These are phyloP conservation scores for Coffea humblotiana DNA, from an alignment of 305 asterid genomes.

Conservation along the genomic window DNA sequence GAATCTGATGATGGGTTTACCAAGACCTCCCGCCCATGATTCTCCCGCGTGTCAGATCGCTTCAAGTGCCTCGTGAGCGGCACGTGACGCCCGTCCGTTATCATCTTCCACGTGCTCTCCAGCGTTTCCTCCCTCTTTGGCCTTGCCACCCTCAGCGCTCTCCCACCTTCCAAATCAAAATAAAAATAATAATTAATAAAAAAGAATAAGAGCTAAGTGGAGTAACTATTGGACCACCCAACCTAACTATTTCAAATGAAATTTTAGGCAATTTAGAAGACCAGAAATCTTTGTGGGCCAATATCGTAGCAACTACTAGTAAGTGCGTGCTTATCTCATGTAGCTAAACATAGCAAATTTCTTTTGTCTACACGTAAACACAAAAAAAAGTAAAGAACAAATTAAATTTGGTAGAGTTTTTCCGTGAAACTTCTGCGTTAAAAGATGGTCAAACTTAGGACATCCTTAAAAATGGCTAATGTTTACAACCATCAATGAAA, in stretches of 20 bases:
- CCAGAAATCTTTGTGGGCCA: not conserved
- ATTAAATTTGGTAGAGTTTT: too few species aligned
- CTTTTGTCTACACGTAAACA: too few species aligned
- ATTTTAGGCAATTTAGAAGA: not conserved
- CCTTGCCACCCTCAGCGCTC: constrained; percentile 1
- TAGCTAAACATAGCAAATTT: too few species aligned
- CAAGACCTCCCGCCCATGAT: not conserved
- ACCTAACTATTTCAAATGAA: too few species aligned
- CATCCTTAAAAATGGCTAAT: too few species aligned
- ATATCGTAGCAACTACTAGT: too few species aligned
- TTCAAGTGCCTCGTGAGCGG: constrained; percentile 15
- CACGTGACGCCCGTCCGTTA: constrained; percentile 19
- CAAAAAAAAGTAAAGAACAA: too few species aligned
- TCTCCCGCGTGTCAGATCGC: constrained; percentile 16
- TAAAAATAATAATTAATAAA: too few species aligned
- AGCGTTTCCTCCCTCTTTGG: constrained; percentile 15
- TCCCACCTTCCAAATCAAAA: constrained; percentile 12
- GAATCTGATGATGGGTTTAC: not conserved
- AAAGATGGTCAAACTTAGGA: too few species aligned
- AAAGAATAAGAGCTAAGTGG: not conserved
- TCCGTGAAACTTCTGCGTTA: too few species aligned
- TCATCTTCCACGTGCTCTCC: constrained; percentile 33
- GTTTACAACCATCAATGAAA: too few species aligned
- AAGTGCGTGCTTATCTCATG: too few species aligned
- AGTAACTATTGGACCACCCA: not conserved